Base-by-base conservation (phyloP, 2,329 filamentous ascomycete species). In the Pestalotiopsis sp. region DNA sequence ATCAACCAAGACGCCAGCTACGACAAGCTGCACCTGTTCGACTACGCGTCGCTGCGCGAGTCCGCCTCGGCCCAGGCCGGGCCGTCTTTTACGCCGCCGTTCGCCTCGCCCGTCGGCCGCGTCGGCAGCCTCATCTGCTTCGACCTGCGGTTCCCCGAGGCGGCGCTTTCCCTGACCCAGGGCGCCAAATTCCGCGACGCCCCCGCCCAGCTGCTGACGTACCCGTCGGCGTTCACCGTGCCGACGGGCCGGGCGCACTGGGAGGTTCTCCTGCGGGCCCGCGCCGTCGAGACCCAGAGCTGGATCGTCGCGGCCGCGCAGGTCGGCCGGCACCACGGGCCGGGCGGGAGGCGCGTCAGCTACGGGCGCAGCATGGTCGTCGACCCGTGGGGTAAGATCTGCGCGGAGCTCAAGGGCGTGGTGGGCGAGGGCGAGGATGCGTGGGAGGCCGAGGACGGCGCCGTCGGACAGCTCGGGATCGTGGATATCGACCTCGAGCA, bases 11-110 rank as follows among this genome's bases (percentile, higher is more conserved):
- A 79, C 5, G 78, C 77, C 1, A 79, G 80, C 23, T 98, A 98
- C 81, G 92, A 97, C 79, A 98, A 98, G 80, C 83, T 97, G 39
- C 95, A 98, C 78, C 86, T 98, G 14, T 98, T 98, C 80, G 94
- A 98, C 80, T 88, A 87, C 73, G 85, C 83, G 14, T 73, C 75
- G 11, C 82, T 88, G 23, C 81, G 79, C 69, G 86, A 88, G 76
- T 85, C 81, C 66, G 78, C 79, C 31, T 91, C 86, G 60, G 93
- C 94, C 0, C 91, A 95, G 75, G 86, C 88, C 4, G 94, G 94
- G 0, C 79, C 80, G 36, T 73, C 80, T 2, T 88, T 97, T 56
- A 82, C 89, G 1, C 79, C 88, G 3, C 94, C 94, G 0, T 94
- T 96, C 75, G 82, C 88, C n/a, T 93, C 91, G 0, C 81, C 89